Base-by-base conservation (phyloP, 2,329 filamentous ascomycete genomes). In the Stagonosporopsis tanaceti region DNA sequence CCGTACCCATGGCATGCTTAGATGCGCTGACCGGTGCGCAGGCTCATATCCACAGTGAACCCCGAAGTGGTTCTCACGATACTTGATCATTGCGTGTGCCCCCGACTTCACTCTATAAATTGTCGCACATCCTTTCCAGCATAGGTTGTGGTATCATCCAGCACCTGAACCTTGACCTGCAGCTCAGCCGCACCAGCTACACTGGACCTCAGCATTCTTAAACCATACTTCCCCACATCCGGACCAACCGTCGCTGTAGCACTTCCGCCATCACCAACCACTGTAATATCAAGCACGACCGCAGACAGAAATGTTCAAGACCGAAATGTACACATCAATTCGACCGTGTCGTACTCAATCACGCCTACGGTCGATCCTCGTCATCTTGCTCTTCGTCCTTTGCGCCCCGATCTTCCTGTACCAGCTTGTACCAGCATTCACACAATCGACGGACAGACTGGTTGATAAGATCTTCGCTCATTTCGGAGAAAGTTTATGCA, bases 371-470 rank as follows among this genome's bases (percentile, higher is more conserved):
- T 44, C 50, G 14, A 28, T 47, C 37, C n/a, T 64, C 51, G 50
- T 59, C 38, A 38, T 50, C 50, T 35, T 64, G 9, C 56, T 67
- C 35, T 50, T 66, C 35, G 7, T 56, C 32, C 53, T 68, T 42
- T 65, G 64, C 54, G 38, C 61, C 28, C 60, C 67, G 25, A 47
- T 63, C n/a, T 60, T 67, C 37, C 30, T 65, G 44, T 68, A 66
- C 44, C 62, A 66, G 24, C 42, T 68, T 11, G 41, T 64, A n/a
- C 62, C 68, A 6, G 28, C 44, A 5, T 60, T 63, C 37, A 61
- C 61, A 14, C 45, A 46, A 8, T 41, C 57, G 3, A 40, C 60
- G 12, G 57, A 65, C 27, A 32, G 12, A n/a, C 8, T 59, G 20
- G 42, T 62, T 15, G 30, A 28, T 1, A 27, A 53, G 11, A 37